Evolutionary conservation across 139 green algal species (phyloP).

Genomic region (Edaphochlamys debaryana): DNA sequence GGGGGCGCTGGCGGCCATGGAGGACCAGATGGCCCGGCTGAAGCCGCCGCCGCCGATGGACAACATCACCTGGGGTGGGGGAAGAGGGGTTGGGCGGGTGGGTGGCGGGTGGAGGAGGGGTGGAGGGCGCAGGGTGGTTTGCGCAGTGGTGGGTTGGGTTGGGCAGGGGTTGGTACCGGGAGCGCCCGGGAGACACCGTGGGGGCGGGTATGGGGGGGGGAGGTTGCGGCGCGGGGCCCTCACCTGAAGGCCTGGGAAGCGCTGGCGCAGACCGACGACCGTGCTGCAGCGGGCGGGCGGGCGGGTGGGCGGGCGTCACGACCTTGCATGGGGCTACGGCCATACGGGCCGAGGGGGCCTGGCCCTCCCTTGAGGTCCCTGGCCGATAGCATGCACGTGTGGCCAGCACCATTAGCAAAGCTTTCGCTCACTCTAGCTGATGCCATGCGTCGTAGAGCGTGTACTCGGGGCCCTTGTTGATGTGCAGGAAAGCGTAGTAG

Average conservation of each 20-base stretch:
- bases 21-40: not conserved
- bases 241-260: not conserved
- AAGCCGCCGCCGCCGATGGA: not conserved
- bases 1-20: not conserved
- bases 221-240: too few species aligned
- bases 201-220: too few species aligned
- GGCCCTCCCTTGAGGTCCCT: too few species aligned
- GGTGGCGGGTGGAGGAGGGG: too few species aligned
- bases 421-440: not conserved
- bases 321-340: too few species aligned
- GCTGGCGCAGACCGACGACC: not conserved
- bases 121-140: too few species aligned
- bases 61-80: too few species aligned
- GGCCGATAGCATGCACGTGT: not conserved
- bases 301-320: not conserved
- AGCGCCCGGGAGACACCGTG: too few species aligned
- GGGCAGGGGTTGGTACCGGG: too few species aligned
- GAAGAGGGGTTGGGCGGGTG: too few species aligned
- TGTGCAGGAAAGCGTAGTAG: not conserved
- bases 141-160: too few species aligned
- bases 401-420: not conserved
- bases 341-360: too few species aligned
- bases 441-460: not conserved
- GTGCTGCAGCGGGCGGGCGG: not conserved
- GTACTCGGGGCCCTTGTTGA: not conserved